Evolutionary conservation across 108 stramenopile species (phyloP).

Genomic region (Fragilaria crotonensis): DNA sequence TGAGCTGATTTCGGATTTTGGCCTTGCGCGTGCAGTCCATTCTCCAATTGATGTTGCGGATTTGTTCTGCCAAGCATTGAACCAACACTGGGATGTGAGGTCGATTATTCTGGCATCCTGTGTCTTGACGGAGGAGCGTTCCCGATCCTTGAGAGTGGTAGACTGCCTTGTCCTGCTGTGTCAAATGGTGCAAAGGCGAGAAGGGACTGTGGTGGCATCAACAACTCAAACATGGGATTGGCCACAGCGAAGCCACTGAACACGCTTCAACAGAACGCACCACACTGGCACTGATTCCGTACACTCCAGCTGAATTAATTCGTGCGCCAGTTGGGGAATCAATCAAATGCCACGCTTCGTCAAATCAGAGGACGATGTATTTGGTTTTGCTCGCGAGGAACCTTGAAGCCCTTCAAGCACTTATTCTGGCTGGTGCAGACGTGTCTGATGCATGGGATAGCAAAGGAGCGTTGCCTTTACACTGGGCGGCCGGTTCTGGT

Average conservation of each 20-base stretch:
- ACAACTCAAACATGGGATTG: conserved; percentile 42
- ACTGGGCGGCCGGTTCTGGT: conserved; percentile 78
- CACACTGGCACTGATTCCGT: conserved; percentile 45
- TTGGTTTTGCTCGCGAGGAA: not conserved
- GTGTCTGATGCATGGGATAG: conserved; percentile 26
- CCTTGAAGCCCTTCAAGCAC: not conserved
- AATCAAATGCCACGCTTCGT: not conserved
- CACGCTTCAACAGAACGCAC: conserved; percentile 30
- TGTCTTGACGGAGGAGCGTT: conserved; percentile 45
- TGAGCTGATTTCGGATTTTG: conserved; percentile 43
- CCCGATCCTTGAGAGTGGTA: conserved; percentile 21
- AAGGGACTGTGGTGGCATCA: conserved; percentile 89
- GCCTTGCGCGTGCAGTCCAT: conserved; percentile 32
- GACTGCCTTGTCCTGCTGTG: conserved; percentile 72
- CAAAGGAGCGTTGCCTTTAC: conserved; percentile 54
- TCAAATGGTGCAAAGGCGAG: conserved; percentile 72
- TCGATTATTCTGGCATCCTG: conserved; percentile 52
- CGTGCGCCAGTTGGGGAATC: not conserved
- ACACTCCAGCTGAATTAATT: conserved; percentile 9
- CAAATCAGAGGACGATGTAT: conserved; percentile 1
- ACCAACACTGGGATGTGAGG: conserved; percentile 40
- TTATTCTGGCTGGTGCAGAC: conserved; percentile 4
- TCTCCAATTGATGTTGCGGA: conserved; percentile 43
- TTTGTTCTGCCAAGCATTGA: conserved; percentile 24
- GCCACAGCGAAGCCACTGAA: conserved; percentile 43